A percentile compares a stretch with the other conserved stretches of the same genome.
Evolutionary conservation across 768 basidiomycete genomes (phyloP).

Genomic region (Pholiota microspora): DNA sequence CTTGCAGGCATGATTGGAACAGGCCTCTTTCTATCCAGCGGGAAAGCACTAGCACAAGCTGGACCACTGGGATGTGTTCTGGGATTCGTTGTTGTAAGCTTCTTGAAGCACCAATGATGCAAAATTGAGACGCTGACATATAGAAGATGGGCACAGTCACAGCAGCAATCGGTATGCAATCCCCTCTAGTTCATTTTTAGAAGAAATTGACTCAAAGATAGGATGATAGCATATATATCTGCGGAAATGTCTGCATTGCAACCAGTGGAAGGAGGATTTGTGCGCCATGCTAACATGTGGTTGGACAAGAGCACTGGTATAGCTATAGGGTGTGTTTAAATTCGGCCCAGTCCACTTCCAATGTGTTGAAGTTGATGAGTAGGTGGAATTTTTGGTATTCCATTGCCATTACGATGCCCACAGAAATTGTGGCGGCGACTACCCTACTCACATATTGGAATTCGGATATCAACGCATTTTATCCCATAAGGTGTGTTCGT

Average conservation of each 20-base stretch:
- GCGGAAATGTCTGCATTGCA: constrained; percentile 60
- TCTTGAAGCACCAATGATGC: not conserved
- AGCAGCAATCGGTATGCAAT: constrained; percentile 25
- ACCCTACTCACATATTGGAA: constrained; percentile 42
- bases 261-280: constrained; percentile 56
- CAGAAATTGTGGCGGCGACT: constrained; percentile 53
- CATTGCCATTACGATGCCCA: constrained; percentile 38
- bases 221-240: constrained; percentile 25
- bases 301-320: constrained; percentile 39
- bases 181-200: not conserved
- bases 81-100: constrained; percentile 39
- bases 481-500: constrained; percentile 24
- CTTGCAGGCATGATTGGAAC: constrained; percentile 45
- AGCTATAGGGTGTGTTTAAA: constrained; percentile 21
- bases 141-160: constrained; percentile 31
- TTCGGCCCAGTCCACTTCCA: not conserved
- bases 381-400: constrained; percentile 45
- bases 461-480: constrained; percentile 18
- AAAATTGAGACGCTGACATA: not conserved
- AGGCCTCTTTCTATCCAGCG: constrained; percentile 56
- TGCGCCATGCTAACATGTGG: constrained; percentile 48
- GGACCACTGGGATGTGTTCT: constrained; percentile 54
- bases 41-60: constrained; percentile 43
- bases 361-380: too few species aligned
- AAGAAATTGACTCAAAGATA: not conserved